Evolutionary conservation across 1,284 basidiomycete genomes (phyloP).

Genomic region (Puccinia coronata): DNA sequence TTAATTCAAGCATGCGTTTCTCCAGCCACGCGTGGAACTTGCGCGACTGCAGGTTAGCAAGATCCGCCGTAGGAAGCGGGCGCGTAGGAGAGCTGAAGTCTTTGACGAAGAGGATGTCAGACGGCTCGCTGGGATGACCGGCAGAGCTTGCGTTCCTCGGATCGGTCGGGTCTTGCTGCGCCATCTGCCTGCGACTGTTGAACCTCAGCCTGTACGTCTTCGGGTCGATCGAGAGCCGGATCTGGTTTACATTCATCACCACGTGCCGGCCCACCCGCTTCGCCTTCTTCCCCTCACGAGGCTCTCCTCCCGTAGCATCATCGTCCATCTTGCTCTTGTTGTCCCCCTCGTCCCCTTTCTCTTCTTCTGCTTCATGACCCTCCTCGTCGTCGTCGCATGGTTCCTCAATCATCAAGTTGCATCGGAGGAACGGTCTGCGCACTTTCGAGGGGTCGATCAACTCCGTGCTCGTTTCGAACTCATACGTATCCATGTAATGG

Average conservation of each 20-base stretch:
- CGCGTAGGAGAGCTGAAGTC: background rate
- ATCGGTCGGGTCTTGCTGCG: background rate
- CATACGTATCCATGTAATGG: conserved; percentile 37
- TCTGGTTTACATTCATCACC: background rate
- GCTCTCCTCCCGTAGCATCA: background rate
- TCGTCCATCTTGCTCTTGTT: background rate
- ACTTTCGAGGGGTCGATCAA: conserved; percentile 11
- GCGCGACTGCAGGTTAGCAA: background rate
- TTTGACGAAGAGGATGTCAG: conserved; percentile 8
- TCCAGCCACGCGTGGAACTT: background rate
- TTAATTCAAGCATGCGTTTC: background rate
- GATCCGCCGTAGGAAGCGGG: background rate
- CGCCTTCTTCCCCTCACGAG: background rate
- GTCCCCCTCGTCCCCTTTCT: background rate
- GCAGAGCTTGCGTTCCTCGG: background rate
- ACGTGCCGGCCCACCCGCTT: background rate
- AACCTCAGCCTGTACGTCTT: conserved; percentile 19
- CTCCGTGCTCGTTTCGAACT: conserved; percentile 23
- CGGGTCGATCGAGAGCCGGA: background rate
- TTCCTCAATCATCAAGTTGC: conserved; percentile 9
- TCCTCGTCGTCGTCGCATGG: background rate
- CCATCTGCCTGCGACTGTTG: background rate
- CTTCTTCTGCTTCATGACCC: background rate
- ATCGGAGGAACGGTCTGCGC: conserved; percentile 19
- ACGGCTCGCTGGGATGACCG: background rate